Conservation (phyloP, 441 rosid genomes). For the Croton setiger region DNA sequence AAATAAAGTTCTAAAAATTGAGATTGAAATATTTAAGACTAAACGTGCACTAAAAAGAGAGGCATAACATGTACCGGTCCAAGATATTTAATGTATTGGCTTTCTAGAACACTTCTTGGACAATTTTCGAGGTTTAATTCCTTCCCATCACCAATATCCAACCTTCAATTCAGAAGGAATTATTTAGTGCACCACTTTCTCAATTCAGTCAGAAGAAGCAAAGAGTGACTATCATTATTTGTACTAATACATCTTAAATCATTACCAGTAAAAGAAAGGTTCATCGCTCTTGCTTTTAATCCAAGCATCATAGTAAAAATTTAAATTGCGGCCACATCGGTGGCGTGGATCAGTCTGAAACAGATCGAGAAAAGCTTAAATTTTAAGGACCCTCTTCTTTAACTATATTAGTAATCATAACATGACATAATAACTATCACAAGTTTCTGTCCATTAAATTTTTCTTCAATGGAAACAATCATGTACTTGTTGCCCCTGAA, state of each 20-base stretch:
- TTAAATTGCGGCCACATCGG: slow-evolving; percentile 68
- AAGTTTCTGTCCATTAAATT: background rate
- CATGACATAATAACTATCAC: background rate
- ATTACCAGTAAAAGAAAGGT: slow-evolving; percentile 72
- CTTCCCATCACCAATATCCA: slow-evolving; percentile 87
- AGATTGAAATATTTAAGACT: background rate
- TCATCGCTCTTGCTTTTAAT: slow-evolving; percentile 42
- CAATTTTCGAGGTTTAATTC: slow-evolving; percentile 52
- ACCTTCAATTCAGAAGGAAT: slow-evolving; percentile 40
- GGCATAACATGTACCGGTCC: slow-evolving; percentile 54
- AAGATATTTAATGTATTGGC: slow-evolving; percentile 70
- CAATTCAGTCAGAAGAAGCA: background rate
- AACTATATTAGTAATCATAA: background rate
- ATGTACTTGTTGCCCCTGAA: too few relatives aligned
- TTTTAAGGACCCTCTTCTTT: background rate
- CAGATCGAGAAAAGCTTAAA: slow-evolving; percentile 9
- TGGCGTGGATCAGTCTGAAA: slow-evolving; percentile 65
- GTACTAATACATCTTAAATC: too few relatives aligned
- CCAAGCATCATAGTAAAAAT: slow-evolving; percentile 59
- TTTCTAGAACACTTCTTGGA: slow-evolving; percentile 48
- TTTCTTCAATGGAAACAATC: too few relatives aligned
- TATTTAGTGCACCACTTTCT: background rate
- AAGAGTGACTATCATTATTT: background rate
- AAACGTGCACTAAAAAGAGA: background rate
- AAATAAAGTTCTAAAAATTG: background rate